These are phyloP conservation scores for Leucosporidium creatinivorum DNA, from an alignment of 768 basidiomycete genomes.

Conservation along the genomic window DNA sequence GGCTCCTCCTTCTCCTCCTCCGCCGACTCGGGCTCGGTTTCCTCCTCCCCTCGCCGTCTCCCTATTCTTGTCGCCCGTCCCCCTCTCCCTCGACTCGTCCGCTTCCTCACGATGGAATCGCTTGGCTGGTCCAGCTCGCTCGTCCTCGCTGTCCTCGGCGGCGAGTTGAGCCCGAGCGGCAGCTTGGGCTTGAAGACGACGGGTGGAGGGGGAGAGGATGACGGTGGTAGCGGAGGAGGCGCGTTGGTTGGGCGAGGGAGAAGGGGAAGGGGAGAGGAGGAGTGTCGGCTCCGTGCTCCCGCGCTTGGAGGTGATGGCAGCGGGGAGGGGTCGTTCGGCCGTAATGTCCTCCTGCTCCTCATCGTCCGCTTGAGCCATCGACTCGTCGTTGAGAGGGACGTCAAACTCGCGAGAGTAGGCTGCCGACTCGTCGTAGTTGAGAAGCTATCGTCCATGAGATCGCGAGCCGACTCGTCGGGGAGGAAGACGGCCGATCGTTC, in stretches of 20 bases:
- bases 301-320: background rate
- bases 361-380: background rate
- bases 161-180: no score
- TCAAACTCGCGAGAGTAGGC: slow-evolving; percentile 1
- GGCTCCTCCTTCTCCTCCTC: slow-evolving; percentile 26
- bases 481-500: no score
- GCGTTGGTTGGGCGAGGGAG: slow-evolving; percentile 1
- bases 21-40: slow-evolving; percentile 53
- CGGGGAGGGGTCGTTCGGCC: background rate
- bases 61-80: slow-evolving; percentile 41
- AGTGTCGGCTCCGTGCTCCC: background rate
- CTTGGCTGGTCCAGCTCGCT: slow-evolving; percentile 21
- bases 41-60: slow-evolving; percentile 59
- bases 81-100: slow-evolving; percentile 13
- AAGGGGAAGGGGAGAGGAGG: background rate
- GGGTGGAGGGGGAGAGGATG: no score
- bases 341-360: slow-evolving; percentile 11
- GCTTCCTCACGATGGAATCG: background rate
- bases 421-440: no score
- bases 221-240: no score
- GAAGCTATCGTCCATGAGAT: no score
- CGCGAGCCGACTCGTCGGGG: no score
- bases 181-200: no score
- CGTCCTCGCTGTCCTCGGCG: slow-evolving; percentile 10
- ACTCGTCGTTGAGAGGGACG: slow-evolving; percentile 25